Base-by-base conservation (phyloP, 805 yeast genomes). In the Nakazawaea molendinolei region DNA sequence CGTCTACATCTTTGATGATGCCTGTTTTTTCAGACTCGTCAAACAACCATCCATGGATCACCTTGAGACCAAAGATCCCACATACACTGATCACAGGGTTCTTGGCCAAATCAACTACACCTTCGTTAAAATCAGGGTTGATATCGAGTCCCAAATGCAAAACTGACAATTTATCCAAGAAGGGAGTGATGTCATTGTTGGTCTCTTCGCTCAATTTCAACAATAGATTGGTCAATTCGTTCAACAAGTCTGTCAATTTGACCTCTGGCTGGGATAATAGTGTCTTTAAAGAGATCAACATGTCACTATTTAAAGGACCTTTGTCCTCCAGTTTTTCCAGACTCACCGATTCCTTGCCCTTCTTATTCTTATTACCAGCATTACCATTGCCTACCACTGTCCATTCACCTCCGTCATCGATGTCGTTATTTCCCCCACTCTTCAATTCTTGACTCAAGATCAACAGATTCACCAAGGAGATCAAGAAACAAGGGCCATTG, bases 401-500 rank as follows among this genome's bases (percentile, higher is more conserved):
- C 25, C 45, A 45, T 52, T 51, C 47, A 8, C 47, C 48, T 5
- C 43, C 45, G 5, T 34, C 21, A 21, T 38, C 35, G 17, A 13
- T 6, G 10, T 18, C 36, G 15, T 22, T 28, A n/a, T 24, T 12
- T 8, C 31, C 32, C 31, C 23, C 38, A 20, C n/a, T 23, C 17
- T 21, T 15, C 16, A 50, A 38, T 39, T 69, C 76, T 32, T 54
- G 47, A 3, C 75, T 60, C 14, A 87, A 55, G 5, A 86, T 52
- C 12, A 89, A 53, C 0, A 86, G 71, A 52, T 89, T 89, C 33
- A 76, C 68, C 27, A 89, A 58, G 0, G 95, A 89, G 10, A 89
- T 69, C 25, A 89, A 56, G 2, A 95, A 94, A 52, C 95, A 87
- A 0, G 96, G 95, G 0, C 96, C 96, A 50, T 86, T 86, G 32